Evolutionary conservation across 2,329 filamentous ascomycete genomes (phyloP).

Genomic region (Calonectria leucothoes): DNA sequence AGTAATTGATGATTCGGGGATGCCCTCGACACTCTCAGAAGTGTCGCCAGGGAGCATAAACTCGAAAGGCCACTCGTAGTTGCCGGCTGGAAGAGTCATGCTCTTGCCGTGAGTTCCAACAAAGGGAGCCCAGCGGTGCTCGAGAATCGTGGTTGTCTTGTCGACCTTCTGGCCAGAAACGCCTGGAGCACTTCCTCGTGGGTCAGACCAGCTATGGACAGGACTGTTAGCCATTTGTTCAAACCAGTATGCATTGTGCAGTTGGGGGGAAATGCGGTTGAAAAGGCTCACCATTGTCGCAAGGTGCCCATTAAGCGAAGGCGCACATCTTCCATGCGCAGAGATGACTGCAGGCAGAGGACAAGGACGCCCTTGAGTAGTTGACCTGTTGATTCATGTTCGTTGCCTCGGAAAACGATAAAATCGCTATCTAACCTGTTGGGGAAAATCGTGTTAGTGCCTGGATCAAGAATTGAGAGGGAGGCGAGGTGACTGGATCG

Average conservation of each 20-base stretch:
- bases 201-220: constrained; percentile 61
- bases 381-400: constrained; percentile 81
- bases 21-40: constrained; percentile 90
- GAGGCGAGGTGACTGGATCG: neutral
- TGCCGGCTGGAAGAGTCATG: constrained; percentile 74
- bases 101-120: constrained; percentile 67
- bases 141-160: constrained; percentile 69
- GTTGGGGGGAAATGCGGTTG: neutral
- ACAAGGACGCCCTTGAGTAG: constrained; percentile 79
- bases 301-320: constrained; percentile 78
- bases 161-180: constrained; percentile 70
- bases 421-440: constrained; percentile 81
- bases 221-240: constrained; percentile 26
- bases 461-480: neutral
- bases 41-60: constrained; percentile 76
- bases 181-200: constrained; percentile 65
- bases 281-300: constrained; percentile 68
- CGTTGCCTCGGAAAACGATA: constrained; percentile 80
- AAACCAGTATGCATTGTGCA: neutral
- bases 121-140: constrained; percentile 77
- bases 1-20: constrained; percentile 86
- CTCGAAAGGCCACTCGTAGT: constrained; percentile 88
- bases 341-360: constrained; percentile 75
- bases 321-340: constrained; percentile 80
- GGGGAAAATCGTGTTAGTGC: constrained; percentile 16